Percentiles rank a stretch among this genome's conserved stretches.
phyloP scores from a whole-genome alignment of 1,284 basidiomycete genomes.

The Volvariella volvacea region DNA sequence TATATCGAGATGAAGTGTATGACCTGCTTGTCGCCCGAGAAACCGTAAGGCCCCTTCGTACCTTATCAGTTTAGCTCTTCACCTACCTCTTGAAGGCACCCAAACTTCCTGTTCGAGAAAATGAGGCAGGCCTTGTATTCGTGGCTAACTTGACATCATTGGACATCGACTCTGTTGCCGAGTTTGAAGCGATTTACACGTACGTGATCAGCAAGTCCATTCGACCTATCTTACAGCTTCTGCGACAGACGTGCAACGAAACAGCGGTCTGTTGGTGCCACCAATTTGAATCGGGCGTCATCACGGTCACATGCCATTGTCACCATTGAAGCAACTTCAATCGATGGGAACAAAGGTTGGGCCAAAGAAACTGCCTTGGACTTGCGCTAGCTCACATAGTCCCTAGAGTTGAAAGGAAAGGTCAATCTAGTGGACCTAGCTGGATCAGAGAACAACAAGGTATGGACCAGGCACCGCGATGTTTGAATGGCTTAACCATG shows the following conservation, averaged over 20 bases:
- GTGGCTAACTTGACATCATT: conserved; percentile 63
- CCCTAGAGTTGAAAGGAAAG: conserved; percentile 56
- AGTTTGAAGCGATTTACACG: conserved; percentile 64
- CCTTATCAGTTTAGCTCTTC: conserved; percentile 6
- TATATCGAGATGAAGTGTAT: conserved; percentile 82
- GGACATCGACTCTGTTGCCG: conserved; percentile 42
- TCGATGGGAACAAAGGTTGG: conserved; percentile 35
- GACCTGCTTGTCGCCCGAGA: conserved; percentile 71
- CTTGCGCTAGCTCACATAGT: not conserved
- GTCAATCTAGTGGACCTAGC: conserved; percentile 83
- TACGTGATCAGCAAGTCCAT: conserved; percentile 25
- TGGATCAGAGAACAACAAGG: conserved; percentile 85
- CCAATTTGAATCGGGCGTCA: conserved; percentile 71
- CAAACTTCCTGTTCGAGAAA: conserved; percentile 76
- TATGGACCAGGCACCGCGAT: no score
- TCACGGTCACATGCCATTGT: conserved; percentile 82
- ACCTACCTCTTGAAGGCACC: conserved; percentile 40
- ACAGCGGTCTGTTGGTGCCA: conserved; percentile 76
- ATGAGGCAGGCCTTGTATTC: conserved; percentile 68
- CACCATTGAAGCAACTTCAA: conserved; percentile 56
- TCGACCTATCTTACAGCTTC: conserved; percentile 2
- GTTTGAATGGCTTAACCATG: not conserved
- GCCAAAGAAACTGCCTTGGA: no score
- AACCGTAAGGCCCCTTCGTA: conserved; percentile 35
- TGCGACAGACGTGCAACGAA: conserved; percentile 54